phyloP scores from a whole-genome alignment of 129 eudicot genomes.

The Rutidosis leptorrhynchoides region DNA sequence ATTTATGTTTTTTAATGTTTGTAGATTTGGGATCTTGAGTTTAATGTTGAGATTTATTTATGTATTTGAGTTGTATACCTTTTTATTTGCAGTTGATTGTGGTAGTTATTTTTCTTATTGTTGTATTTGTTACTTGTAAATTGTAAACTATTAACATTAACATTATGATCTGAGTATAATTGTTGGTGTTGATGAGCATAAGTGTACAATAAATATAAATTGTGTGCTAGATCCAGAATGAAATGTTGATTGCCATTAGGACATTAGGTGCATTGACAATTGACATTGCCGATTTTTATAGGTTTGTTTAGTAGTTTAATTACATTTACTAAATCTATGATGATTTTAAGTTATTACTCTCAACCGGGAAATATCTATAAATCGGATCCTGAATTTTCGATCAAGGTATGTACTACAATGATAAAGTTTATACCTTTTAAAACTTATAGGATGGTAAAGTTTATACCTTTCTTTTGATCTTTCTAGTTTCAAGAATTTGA shows the following conservation, averaged over 20 bases:
- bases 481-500: neutral
- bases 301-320: neutral
- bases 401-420: neutral
- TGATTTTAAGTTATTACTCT: neutral
- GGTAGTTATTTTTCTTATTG: neutral
- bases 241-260: slow-evolving; percentile 12
- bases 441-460: too few relatives aligned
- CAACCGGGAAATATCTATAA: neutral
- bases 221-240: slow-evolving; percentile 18
- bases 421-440: neutral
- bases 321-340: neutral
- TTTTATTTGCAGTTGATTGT: neutral
- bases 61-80: slow-evolving; percentile 5
- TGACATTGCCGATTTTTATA: neutral
- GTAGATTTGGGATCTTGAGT: slow-evolving; percentile 22
- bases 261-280: slow-evolving; percentile 19
- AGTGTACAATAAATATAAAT: neutral
- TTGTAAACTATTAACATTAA: slow-evolving; percentile 6
- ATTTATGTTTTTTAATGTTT: slow-evolving; percentile 9
- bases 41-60: slow-evolving; percentile 2
- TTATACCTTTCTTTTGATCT: neutral
- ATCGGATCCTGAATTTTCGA: neutral
- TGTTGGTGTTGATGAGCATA: slow-evolving; percentile 10
- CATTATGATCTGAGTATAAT: slow-evolving; percentile 21
- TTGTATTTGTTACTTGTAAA: neutral